Evolutionary conservation across 2,329 filamentous ascomycete genomes (phyloP).

Genomic region (Myriosclerotinia curreyana): DNA sequence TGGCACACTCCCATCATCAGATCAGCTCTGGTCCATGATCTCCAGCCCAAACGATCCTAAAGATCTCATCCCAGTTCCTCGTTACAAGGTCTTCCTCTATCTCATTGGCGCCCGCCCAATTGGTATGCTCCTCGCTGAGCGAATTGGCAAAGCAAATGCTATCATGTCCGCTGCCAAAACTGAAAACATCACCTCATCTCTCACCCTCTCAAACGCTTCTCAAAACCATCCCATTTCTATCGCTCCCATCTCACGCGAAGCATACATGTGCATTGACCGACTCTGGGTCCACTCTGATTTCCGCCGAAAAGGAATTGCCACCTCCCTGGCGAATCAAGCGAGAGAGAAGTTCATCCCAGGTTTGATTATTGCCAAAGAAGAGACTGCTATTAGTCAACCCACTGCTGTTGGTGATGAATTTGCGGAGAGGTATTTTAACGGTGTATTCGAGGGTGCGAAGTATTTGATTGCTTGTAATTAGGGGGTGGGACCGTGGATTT

Average conservation of each 20-base stretch:
- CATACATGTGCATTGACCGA: constrained; percentile 48
- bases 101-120: constrained; percentile 24
- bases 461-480: neutral
- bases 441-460: constrained; percentile 11
- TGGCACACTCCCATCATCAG: neutral
- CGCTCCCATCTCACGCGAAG: neutral
- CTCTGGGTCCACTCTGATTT: constrained; percentile 61
- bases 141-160: constrained; percentile 22
- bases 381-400: constrained; percentile 64
- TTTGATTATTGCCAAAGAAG: constrained; percentile 51
- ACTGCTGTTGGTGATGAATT: constrained; percentile 58
- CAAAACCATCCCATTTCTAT: neutral
- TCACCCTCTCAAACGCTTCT: neutral
- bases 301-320: constrained; percentile 56
- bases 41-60: constrained; percentile 9
- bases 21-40: constrained; percentile 22
- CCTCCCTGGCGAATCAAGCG: constrained; percentile 54
- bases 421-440: constrained; percentile 47
- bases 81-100: constrained; percentile 31
- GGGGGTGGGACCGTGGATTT: neutral
- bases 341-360: constrained; percentile 53
- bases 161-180: neutral
- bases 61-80: constrained; percentile 20
- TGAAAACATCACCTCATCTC: neutral
- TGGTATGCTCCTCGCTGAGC: constrained; percentile 26